phyloP scores from a whole-genome alignment of 805 yeast species.

The Starmerella ratchasimensis region DNA sequence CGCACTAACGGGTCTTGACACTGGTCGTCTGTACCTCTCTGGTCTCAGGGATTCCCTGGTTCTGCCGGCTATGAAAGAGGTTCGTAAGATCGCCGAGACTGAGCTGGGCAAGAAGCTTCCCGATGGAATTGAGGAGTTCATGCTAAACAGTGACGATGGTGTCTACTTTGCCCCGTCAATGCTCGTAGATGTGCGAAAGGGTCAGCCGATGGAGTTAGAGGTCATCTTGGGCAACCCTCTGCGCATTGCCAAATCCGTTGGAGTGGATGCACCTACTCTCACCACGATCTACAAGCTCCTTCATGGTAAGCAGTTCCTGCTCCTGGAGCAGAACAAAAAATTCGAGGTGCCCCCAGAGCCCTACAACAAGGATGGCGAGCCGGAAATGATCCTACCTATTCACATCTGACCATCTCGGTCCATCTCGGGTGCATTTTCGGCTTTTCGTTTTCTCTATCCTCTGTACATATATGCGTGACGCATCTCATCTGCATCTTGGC shows the following conservation, averaged over 20 bases:
- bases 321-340: slow-evolving; percentile 44
- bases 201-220: slow-evolving; percentile 58
- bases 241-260: slow-evolving; percentile 35
- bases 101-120: slow-evolving; percentile 45
- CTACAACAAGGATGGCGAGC: slow-evolving; percentile 1
- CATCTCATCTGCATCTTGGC: too few relatives aligned
- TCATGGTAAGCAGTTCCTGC: slow-evolving; percentile 44
- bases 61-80: slow-evolving; percentile 55
- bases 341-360: slow-evolving; percentile 30
- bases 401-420: neutral
- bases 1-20: slow-evolving; percentile 45
- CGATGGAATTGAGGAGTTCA: slow-evolving; percentile 34
- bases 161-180: slow-evolving; percentile 55
- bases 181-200: slow-evolving; percentile 53
- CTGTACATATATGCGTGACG: too few relatives aligned
- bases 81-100: slow-evolving; percentile 50
- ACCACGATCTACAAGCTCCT: slow-evolving; percentile 44
- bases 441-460: too few relatives aligned
- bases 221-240: slow-evolving; percentile 57
- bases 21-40: slow-evolving; percentile 38
- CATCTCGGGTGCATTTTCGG: neutral
- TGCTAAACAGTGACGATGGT: slow-evolving; percentile 47
- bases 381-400: slow-evolving; percentile 2
- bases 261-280: slow-evolving; percentile 46
- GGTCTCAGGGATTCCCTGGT: slow-evolving; percentile 33